Evolutionary conservation across 1,284 basidiomycete species (phyloP), one percentile per base, ranked within the genome.

Genomic region (Waitea zeae): DNA sequence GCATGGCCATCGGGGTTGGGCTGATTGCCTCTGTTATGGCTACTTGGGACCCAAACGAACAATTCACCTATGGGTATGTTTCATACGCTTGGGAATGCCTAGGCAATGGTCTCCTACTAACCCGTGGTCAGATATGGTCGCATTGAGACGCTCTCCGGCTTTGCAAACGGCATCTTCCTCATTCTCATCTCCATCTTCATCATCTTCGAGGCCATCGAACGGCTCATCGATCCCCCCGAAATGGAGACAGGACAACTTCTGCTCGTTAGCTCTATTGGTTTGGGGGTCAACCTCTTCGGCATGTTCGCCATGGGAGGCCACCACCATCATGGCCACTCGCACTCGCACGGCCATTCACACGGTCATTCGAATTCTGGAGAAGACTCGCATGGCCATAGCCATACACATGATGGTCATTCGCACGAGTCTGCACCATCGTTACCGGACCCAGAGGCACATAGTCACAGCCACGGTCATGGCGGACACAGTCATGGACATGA

Each of bases 251-350:
- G 71, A 40, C 93, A 97, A 50, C 63, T 99, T 2, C 57, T 99
- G 20, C 64, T 96, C 1, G 84, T 99, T 32, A 92, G 86, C 44
- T 71, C 75, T 2, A 57, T 96, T 24, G 95, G 95, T 2, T 59
- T 99, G 7, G 83, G 63, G 1, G 92, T 99, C 38, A 99, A 99
- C 53, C 56, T 99, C 19, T 97, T 97, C 47, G 95, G 95, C 20
- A 96, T 99, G 92, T 90, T 92, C 55, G 95, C 95, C 1, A 99
- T 95, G 64, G 95, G 95, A 5, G 87, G 87, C 2, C 87, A 90
- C 54, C 83, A 87, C 51, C 84, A 89, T 53, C 84, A 88, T 58
- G 65, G 70, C 4, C 72, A 75, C 50, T 69, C 63, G 13, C 47
- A 49, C 38, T 43, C 46, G 17, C 52, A 54, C 45, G 37, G 46